Conservation (phyloP, 2,329 filamentous ascomycete species). For the Didymella exigua region DNA sequence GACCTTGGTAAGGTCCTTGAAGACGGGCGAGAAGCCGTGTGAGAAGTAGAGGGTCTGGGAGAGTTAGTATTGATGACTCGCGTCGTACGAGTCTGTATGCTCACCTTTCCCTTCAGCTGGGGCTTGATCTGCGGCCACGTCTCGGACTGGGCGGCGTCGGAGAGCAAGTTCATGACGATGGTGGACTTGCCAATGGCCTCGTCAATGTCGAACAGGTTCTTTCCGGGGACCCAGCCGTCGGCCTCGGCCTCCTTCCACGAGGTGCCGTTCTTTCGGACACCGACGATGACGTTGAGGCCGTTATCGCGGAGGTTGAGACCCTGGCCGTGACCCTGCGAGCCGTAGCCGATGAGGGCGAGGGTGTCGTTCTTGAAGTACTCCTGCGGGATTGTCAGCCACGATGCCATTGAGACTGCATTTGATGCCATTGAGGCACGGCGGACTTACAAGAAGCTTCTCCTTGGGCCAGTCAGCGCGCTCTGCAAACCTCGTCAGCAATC, state of each 20-base stretch:
- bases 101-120: conserved; percentile 96
- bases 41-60: conserved; percentile 97
- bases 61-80: conserved; percentile 24
- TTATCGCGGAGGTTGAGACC: conserved; percentile 99
- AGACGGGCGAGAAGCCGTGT: conserved; percentile 99
- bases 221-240: conserved; percentile 97
- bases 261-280: conserved; percentile 96
- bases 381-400: conserved; percentile 55
- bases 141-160: conserved; percentile 96
- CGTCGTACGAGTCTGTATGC: conserved; percentile 13
- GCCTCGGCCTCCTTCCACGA: conserved; percentile 98
- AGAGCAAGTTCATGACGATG: conserved; percentile 99
- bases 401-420: conserved; percentile 10
- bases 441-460: conserved; percentile 92
- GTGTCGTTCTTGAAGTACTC: conserved; percentile 99
- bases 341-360: conserved; percentile 98
- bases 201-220: conserved; percentile 98
- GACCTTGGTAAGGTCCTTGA: conserved; percentile 99
- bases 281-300: conserved; percentile 97
- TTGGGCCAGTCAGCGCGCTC: conserved; percentile 98
- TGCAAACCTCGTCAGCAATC: conserved; percentile 49
- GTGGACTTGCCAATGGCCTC: conserved; percentile 93
- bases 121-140: conserved; percentile 99
- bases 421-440: conserved; percentile 31
- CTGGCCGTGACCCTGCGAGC: conserved; percentile 97